phyloP scores from a whole-genome alignment of 2,329 filamentous ascomycete species.

The Pseudogymnoascus sp. region DNA sequence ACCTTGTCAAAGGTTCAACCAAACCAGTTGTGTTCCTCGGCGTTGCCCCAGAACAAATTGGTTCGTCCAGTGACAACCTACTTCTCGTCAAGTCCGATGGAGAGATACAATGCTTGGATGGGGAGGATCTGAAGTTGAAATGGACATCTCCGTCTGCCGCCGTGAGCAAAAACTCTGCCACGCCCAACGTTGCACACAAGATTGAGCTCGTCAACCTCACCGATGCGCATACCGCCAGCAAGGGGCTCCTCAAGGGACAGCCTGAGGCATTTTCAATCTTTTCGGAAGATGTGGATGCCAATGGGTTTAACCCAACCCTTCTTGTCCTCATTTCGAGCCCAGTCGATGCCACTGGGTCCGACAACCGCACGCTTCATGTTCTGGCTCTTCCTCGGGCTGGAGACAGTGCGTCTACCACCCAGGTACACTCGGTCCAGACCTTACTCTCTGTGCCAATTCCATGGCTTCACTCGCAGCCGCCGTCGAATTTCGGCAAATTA shows the following conservation, averaged over 20 bases:
- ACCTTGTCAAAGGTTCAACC: constrained; percentile 34
- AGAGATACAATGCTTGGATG: constrained; percentile 52
- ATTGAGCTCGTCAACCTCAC: constrained; percentile 29
- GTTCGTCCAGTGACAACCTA: constrained; percentile 31
- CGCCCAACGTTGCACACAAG: constrained; percentile 25
- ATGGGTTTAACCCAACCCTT: constrained; percentile 43
- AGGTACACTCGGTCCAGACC: constrained; percentile 24
- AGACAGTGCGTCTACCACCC: not conserved
- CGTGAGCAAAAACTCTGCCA: constrained; percentile 28
- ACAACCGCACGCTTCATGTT: constrained; percentile 23
- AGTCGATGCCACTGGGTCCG: constrained; percentile 14
- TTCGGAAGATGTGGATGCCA: constrained; percentile 28
- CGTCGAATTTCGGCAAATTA: constrained; percentile 10
- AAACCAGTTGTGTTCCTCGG: constrained; percentile 39
- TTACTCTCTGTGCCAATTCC: constrained; percentile 22
- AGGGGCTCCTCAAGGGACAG: constrained; percentile 41
- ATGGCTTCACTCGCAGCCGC: constrained; percentile 7
- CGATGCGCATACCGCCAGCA: constrained; percentile 26
- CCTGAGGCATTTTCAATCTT: constrained; percentile 46
- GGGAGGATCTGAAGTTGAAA: constrained; percentile 43
- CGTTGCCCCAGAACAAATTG: constrained; percentile 23
- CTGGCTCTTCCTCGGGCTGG: constrained; percentile 21
- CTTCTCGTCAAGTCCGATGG: constrained; percentile 55
- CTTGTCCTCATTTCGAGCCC: constrained; percentile 38
- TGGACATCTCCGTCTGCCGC: constrained; percentile 39